phyloP scores from a whole-genome alignment of 2,329 filamentous ascomycete species.

The Colletotrichum sidae region DNA sequence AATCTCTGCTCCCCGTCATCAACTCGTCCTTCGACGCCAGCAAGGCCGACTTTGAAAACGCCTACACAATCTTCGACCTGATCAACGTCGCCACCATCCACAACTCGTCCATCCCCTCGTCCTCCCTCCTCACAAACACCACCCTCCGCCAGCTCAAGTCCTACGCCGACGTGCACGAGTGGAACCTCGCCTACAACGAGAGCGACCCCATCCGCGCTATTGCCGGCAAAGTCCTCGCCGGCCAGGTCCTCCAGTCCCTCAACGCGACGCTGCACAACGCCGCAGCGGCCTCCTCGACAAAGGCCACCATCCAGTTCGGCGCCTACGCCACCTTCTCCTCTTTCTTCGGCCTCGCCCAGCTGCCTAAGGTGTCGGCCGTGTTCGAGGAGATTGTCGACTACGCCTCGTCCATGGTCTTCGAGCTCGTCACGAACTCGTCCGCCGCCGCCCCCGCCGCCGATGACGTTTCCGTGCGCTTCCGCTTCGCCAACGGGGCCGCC shows the following conservation, averaged over 20 bases:
- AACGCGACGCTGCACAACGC: slow-evolving; percentile 58
- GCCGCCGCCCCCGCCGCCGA: slow-evolving; percentile 54
- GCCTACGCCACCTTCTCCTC: slow-evolving; percentile 72
- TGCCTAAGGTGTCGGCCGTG: slow-evolving; percentile 63
- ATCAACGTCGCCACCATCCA: slow-evolving; percentile 71
- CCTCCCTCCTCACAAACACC: slow-evolving; percentile 68
- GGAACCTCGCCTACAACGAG: slow-evolving; percentile 83
- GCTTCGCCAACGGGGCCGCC: slow-evolving; percentile 68
- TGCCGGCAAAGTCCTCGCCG: slow-evolving; percentile 67
- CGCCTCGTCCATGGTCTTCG: slow-evolving; percentile 83
- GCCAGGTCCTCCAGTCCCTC: slow-evolving; percentile 64
- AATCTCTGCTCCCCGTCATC: slow-evolving; percentile 64
- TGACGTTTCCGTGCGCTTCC: slow-evolving; percentile 70
- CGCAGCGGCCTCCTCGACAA: slow-evolving; percentile 56
- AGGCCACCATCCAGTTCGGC: slow-evolving; percentile 67
- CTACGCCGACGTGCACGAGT: slow-evolving; percentile 86
- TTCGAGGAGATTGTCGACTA: slow-evolving; percentile 88
- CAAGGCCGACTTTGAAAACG: slow-evolving; percentile 67
- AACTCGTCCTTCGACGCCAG: slow-evolving; percentile 61
- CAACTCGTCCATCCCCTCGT: slow-evolving; percentile 69
- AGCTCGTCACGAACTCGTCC: slow-evolving; percentile 71
- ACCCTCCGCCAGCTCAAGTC: slow-evolving; percentile 73
- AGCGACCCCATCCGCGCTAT: slow-evolving; percentile 74
- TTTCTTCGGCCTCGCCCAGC: slow-evolving; percentile 70
- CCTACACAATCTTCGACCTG: slow-evolving; percentile 71